Conservation (phyloP, 257 asterid genomes). For the Nicotiana tabacum region DNA sequence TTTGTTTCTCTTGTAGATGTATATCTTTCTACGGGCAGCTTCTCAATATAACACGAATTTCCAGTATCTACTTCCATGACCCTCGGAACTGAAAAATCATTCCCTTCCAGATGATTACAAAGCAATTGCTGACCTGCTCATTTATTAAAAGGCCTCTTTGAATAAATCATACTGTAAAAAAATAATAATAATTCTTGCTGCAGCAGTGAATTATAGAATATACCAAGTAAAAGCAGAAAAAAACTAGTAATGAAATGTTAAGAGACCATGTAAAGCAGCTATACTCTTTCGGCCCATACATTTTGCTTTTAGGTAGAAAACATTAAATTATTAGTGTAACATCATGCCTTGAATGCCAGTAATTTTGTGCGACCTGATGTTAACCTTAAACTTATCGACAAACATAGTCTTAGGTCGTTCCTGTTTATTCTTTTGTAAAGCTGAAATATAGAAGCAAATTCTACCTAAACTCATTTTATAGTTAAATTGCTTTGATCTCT, state of each 20-base stretch:
- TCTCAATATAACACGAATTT: conserved; percentile 41
- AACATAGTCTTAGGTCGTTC: neutral
- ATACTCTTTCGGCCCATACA: neutral
- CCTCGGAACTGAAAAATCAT: conserved; percentile 35
- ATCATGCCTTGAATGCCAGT: neutral
- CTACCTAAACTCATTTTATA: neutral
- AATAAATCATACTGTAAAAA: neutral
- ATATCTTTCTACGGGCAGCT: conserved; percentile 39
- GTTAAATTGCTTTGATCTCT: neutral
- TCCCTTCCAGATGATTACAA: conserved; percentile 26
- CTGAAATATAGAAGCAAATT: neutral
- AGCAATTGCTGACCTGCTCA: conserved; percentile 10
- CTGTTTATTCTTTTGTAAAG: neutral
- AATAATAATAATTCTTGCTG: neutral
- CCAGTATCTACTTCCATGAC: conserved; percentile 43
- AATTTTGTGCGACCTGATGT: neutral
- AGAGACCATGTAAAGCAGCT: neutral
- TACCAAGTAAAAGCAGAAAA: neutral
- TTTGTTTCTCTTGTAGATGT: conserved; percentile 31
- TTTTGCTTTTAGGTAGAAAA: neutral
- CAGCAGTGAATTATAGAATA: neutral
- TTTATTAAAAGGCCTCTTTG: conserved; percentile 15
- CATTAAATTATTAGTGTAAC: neutral
- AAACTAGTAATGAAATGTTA: neutral
- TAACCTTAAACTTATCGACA: neutral